Base-by-base conservation (phyloP, 192 early-diverging fungal species). In the Phycomyces nitens region DNA sequence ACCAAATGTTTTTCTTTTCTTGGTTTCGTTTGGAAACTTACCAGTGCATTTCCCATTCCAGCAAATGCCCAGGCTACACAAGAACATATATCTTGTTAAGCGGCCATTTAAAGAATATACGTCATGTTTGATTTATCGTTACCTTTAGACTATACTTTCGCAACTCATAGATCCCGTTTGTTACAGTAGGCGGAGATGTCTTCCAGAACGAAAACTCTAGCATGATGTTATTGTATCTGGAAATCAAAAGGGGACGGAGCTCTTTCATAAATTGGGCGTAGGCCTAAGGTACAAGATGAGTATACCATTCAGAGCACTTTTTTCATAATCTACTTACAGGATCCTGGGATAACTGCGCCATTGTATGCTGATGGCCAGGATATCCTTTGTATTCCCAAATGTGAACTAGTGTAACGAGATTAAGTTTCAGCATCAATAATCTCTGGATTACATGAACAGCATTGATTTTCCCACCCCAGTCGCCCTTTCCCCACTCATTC, bases 371-470 rank as follows among this genome's bases (percentile, higher is more conserved):
- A 71, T 93, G 89, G 14, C 89, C 93, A 12, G 80, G 83, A 61
- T 97, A 97, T 8, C 92, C 89, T 64, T 93, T 78, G 78, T 94
- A 97, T 75, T 97, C 92, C 95, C 95, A 97, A 65, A 97, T 86
- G 60, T 97, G 95, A 44, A 90, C 90, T 92, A 52, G 26, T 66
- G 22, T 41, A 5, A 9, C 16, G n/a, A n/a, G n/a, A 54, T 3
- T 27, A 9, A 8, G 0, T 34, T 34, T 34, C 29, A 34, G 29
- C 7, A 34, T 34, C 29, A 34, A 34, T 34, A 34, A 34, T 34
- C 29, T 7, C 2, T 34, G 29, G 7, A 5, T 34, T 7, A 34
- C 29, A 2, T 34, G 7, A 34, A 34, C 29, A 34, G 2, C 29
- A 34, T 34, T 34, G 29, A 34, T 34, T 34, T 34, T 34, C 29